Conservation (phyloP, 1,139 yeast species). For the Magnusiomyces tetraspermus region DNA sequence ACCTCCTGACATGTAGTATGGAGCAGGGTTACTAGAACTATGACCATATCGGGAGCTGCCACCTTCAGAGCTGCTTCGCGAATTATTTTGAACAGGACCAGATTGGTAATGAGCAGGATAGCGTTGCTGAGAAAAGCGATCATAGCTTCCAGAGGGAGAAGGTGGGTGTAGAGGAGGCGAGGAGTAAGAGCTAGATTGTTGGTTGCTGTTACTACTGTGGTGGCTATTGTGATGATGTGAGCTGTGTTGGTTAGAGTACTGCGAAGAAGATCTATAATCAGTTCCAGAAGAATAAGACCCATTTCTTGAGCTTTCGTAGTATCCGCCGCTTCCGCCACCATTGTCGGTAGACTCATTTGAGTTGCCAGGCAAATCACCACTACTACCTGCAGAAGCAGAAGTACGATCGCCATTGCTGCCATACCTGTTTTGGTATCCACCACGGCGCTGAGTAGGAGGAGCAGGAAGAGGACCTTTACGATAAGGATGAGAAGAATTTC, state of each 20-base stretch:
- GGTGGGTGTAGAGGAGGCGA: neutral
- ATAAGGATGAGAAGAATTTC: slow-evolving; percentile 13
- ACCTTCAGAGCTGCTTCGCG: neutral
- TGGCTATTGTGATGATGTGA: neutral
- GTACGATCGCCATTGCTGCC: neutral
- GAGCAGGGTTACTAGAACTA: neutral
- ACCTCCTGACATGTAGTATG: neutral
- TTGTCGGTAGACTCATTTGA: neutral
- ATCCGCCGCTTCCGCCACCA: neutral
- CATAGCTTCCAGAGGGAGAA: neutral
- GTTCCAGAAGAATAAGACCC: neutral
- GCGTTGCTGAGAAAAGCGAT: neutral
- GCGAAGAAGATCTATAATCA: neutral
- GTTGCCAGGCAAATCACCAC: neutral
- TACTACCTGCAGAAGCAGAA: neutral
- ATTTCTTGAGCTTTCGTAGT: neutral
- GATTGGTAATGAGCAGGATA: neutral
- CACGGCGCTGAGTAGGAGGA: slow-evolving; percentile 3
- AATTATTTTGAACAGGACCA: neutral
- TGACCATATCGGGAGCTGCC: neutral
- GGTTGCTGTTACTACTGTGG: too few species aligned
- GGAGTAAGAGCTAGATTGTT: neutral
- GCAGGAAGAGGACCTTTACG: slow-evolving; percentile 6
- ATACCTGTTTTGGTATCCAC: neutral
- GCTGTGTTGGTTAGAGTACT: neutral